A percentile compares a stretch with the other conserved stretches of the same genome.
Evolutionary conservation across 1,284 basidiomycete genomes (phyloP).

Genomic region (Ceratobasidium sp.): DNA sequence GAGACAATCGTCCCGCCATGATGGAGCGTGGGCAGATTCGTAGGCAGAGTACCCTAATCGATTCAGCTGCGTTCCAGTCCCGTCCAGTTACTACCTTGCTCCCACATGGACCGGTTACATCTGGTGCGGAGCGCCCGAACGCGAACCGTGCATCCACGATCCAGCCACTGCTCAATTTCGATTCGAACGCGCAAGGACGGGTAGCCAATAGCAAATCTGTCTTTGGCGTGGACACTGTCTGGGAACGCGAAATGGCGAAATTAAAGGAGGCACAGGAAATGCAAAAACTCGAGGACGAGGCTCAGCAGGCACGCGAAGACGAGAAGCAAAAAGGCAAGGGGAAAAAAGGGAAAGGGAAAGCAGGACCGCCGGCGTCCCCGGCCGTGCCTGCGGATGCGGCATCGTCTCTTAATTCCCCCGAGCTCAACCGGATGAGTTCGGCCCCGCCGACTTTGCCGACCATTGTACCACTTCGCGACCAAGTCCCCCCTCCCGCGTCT

Average conservation of each 20-base stretch:
- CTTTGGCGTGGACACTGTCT: constrained; percentile 83
- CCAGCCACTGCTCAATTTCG: constrained; percentile 47
- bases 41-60: constrained; percentile 74
- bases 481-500: constrained; percentile 20
- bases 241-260: constrained; percentile 81
- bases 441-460: constrained; percentile 37
- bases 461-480: constrained; percentile 35
- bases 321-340: constrained; percentile 58
- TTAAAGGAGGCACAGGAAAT: constrained; percentile 66
- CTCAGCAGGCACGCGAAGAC: constrained; percentile 53
- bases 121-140: constrained; percentile 18
- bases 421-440: constrained; percentile 36
- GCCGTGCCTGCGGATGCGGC: constrained; percentile 3
- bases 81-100: constrained; percentile 57
- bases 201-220: constrained; percentile 69
- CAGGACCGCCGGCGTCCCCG: constrained; percentile 21
- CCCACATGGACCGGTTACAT: constrained; percentile 29
- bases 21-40: constrained; percentile 71
- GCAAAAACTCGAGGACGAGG: constrained; percentile 60
- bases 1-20: constrained; percentile 84
- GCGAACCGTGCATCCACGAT: constrained; percentile 33
- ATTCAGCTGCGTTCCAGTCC: constrained; percentile 67
- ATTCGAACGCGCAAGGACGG: constrained; percentile 35
- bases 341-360: constrained; percentile 38
- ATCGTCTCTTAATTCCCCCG: constrained; percentile 9